Base-by-base conservation (phyloP, 116 monocot genomes). In the Zostera marina region DNA sequence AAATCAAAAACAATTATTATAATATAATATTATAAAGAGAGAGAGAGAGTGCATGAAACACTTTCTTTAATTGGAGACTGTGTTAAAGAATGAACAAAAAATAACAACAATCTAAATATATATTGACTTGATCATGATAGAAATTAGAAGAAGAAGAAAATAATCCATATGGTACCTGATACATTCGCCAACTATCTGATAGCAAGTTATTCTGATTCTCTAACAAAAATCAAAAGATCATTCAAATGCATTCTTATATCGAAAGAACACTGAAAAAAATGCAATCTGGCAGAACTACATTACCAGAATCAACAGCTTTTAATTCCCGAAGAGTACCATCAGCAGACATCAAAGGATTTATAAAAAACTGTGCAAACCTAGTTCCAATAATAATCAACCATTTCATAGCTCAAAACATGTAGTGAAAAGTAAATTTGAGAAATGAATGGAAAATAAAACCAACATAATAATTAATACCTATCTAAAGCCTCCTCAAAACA, bases 291-390 rank as follows among this genome's bases (percentile, higher is more conserved):
- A 45, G 39, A 16, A 44, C 32, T 47, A 16, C 12, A 70, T 67
- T 65, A 88, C 94, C 94, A 82, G 94, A 94, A 65, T 94, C 94
- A 66, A 96, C 96, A 66, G 96, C 96, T 70, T 89, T 82, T 73
- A 89, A 83, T 80, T 96, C 90, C 60, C 96, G 80, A 54, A 80
- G 69, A 26, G 85, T 89, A 54, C 82, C 96, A 83, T 96, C 90
- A 65, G 77, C 51, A 20, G 90, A 85, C 78, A 96, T 96, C 66
- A 89, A 68, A 57, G 96, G 96, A 59, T 66, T 85, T 64, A 85
- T 76, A 63, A 96, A 96, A 57, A 96, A 96, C 44, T 96, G 90
- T 4, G 90, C 75, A 80, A 89, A 96, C 65, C 96, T 89, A 21
- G 44, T 42, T 39, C 20, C 49, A 60, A 42, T 12, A 17, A 61